These are phyloP conservation scores for Chara braunii DNA, from an alignment of 139 green algal genomes.

Conservation along the genomic window DNA sequence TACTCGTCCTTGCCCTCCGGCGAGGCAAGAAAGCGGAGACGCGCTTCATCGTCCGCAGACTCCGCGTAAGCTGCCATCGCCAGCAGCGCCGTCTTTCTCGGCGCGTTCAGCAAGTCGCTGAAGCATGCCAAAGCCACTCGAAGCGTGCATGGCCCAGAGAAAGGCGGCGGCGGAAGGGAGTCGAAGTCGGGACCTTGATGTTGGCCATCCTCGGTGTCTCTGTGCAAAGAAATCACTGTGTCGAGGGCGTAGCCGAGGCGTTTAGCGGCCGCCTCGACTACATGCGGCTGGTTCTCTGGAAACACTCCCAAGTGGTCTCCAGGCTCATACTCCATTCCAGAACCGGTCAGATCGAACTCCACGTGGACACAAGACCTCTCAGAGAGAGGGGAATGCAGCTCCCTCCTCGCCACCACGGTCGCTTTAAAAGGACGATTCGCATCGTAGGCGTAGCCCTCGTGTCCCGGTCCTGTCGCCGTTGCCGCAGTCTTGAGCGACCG, in stretches of 20 bases:
- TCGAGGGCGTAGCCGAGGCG: slow-evolving; percentile 55
- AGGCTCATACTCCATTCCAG: slow-evolving; percentile 47
- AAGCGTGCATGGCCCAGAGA: slow-evolving; percentile 61
- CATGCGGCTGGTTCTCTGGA: slow-evolving; percentile 59
- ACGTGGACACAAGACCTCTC: slow-evolving; percentile 86
- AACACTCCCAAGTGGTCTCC: slow-evolving; percentile 89
- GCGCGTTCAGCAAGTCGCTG: slow-evolving; percentile 67
- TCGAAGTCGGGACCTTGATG: slow-evolving; percentile 28
- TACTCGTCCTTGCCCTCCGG: slow-evolving; percentile 57
- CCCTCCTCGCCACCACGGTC: slow-evolving; percentile 48
- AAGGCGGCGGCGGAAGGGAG: slow-evolving; percentile 42
- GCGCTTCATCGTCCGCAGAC: slow-evolving; percentile 47
- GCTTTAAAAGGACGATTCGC: too few species aligned
- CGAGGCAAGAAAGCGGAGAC: slow-evolving; percentile 54
- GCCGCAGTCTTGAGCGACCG: too few species aligned
- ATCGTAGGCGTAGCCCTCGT: too few species aligned
- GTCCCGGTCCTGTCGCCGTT: too few species aligned
- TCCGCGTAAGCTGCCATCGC: slow-evolving; percentile 64
- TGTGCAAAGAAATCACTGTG: slow-evolving; percentile 48
- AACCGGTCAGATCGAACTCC: slow-evolving; percentile 66
- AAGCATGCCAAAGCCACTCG: slow-evolving; percentile 59
- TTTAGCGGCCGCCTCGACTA: slow-evolving; percentile 59
- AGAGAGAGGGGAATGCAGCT: slow-evolving; percentile 71
- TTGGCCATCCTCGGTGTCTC: neutral
- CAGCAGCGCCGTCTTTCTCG: slow-evolving; percentile 63